Base-by-base conservation (phyloP, 352 stramenopile species). In the Pythium myriotylum region DNA sequence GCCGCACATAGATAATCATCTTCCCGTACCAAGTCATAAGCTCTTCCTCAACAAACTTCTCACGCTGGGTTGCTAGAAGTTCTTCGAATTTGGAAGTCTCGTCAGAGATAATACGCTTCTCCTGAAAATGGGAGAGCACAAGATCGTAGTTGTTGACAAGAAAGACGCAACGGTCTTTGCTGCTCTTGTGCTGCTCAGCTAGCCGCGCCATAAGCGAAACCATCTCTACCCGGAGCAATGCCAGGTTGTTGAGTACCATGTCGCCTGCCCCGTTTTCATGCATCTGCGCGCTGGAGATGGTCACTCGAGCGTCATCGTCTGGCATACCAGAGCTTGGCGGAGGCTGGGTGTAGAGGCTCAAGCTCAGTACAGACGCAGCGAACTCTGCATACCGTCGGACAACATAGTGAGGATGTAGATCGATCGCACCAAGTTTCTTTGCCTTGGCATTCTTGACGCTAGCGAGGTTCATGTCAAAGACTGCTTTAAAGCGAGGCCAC, bases 91-190 rank as follows among this genome's bases (percentile, higher is more conserved):
- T 91, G 51, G 88, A 89, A 2, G 97, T 92, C 67, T 99, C 97
- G 48, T 98, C 97, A 24, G 91, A 95, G 35, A 88, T 73, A 26
- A 98, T 95, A 29, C 89, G 84, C 33, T 96, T 84, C 74, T 99
- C 95, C 59, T 98, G 93, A 52, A 99, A 98, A 32, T 98, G 92
- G 24, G 83, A 95, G 8, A 98, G 79, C 32, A 99, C 96, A 46
- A 97, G 81, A 70, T 99, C 96, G 66, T 98, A 96, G 69, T 99
- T 99, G 76, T 99, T 99, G 65, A 99, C 97, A 42, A 99, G 84
- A 68, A 99, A 99, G 6, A 99, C 91, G 61, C 95, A 92, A 33
- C 88, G 90, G 54, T 98, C 97, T 66, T 98, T 99, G 22, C 92
- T 84, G 17, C 79, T 88, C 6, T 84, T 79, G 62, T 99, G 95